A percentile compares a stretch with the other conserved stretches of the same genome.
Conservation (phyloP, 2,329 filamentous ascomycete species). For the Colletotrichum sp. region DNA sequence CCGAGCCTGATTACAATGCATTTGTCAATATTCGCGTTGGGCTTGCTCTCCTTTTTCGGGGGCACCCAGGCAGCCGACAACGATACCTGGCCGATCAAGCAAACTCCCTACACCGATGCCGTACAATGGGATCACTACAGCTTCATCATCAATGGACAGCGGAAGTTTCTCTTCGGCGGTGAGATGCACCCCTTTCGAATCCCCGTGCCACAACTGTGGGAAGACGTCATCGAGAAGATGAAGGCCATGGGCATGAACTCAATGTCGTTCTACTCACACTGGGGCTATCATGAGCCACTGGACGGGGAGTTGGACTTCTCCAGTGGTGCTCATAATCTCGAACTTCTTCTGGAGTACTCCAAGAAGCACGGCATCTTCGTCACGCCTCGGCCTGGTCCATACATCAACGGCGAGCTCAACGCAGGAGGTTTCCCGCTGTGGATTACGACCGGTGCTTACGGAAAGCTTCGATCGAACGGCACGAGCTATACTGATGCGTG, state of each 20-base stretch:
- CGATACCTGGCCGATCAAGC: background rate
- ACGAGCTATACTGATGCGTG: constrained; percentile 30
- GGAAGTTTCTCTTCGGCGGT: background rate
- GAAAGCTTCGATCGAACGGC: background rate
- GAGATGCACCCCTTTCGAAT: background rate
- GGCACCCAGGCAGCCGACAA: background rate
- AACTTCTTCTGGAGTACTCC: constrained; percentile 62
- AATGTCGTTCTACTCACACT: background rate
- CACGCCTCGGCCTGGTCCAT: constrained; percentile 67
- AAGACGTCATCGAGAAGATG: background rate
- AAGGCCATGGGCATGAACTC: background rate
- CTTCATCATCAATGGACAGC: background rate
- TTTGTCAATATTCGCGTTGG: background rate
- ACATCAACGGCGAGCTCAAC: constrained; percentile 73
- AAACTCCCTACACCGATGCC: background rate
- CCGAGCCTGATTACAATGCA: background rate
- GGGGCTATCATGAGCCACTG: background rate
- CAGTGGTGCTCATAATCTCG: background rate
- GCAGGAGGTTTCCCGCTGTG: constrained; percentile 77
- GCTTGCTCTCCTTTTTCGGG: background rate
- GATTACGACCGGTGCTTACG: constrained; percentile 40
- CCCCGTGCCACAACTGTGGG: background rate
- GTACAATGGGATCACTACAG: background rate
- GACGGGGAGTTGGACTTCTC: background rate
- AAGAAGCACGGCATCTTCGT: constrained; percentile 70